Conservation (phyloP, 2,329 filamentous ascomycete species). For the Fusarium oxysporum region DNA sequence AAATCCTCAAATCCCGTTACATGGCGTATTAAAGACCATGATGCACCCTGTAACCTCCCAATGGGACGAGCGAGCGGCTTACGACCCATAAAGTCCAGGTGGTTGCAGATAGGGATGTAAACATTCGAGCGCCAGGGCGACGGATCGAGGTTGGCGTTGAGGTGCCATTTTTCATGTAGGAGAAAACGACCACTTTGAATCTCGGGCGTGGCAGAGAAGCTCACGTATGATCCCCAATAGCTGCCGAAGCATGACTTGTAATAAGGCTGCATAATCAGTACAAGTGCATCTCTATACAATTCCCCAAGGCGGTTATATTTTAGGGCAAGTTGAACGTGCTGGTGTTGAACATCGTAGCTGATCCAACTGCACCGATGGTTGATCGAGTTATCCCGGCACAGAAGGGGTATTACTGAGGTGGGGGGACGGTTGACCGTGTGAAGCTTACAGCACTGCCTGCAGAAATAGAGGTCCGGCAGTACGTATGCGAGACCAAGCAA, state of each 20-base stretch:
- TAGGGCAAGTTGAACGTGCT: neutral
- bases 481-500: neutral
- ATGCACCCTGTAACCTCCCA: neutral
- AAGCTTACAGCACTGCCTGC: accelerated
- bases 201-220: neutral
- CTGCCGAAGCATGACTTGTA: accelerated
- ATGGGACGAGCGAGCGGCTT: neutral
- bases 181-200: neutral
- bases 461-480: neutral
- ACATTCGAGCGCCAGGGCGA: accelerated
- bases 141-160: neutral
- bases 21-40: neutral
- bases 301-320: neutral
- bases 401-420: accelerated
- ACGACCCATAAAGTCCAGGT: neutral
- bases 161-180: neutral
- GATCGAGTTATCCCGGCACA: neutral
- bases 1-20: accelerated
- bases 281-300: too few species aligned
- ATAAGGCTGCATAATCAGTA: accelerated
- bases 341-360: neutral
- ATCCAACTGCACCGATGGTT: neutral
- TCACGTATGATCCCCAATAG: accelerated
- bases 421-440: accelerated
- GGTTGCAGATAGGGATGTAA: neutral